phyloP scores from a whole-genome alignment of 2,329 filamentous ascomycete species.

The Atkinsonella texensis region DNA sequence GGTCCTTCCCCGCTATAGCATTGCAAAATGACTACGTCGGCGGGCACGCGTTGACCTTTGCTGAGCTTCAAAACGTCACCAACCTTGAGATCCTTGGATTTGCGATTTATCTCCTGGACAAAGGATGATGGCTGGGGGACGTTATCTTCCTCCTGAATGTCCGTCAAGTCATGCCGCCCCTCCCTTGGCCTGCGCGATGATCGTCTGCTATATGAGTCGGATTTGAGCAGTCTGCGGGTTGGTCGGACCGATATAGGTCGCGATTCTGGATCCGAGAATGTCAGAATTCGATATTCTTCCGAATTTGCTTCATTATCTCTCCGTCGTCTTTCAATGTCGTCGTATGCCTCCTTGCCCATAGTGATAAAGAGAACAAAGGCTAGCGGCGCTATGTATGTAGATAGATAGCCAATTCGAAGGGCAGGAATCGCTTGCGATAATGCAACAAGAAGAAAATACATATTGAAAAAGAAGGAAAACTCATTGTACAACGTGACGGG shows the following conservation, averaged over 20 bases:
- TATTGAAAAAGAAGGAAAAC: constrained; percentile 99
- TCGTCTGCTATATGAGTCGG: constrained; percentile 19
- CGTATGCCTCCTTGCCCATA: constrained; percentile 87
- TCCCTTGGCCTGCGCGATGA: constrained; percentile 19
- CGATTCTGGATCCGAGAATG: constrained; percentile 48
- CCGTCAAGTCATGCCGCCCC: constrained; percentile 34
- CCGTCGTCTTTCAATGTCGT: constrained; percentile 76
- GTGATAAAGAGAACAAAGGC: constrained; percentile 88
- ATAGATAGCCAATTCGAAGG: constrained; percentile 84
- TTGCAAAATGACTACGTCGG: constrained; percentile 87
- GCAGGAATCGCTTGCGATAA: constrained; percentile 85
- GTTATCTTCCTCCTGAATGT: constrained; percentile 60
- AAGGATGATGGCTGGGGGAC: constrained; percentile 31
- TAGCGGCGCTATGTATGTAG: constrained; percentile 85
- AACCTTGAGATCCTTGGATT: constrained; percentile 79
- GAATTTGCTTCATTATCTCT: constrained; percentile 92
- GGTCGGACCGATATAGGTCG: constrained; percentile 26
- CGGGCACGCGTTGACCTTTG: constrained; percentile 87
- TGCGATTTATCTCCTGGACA: constrained; percentile 59
- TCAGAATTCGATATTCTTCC: constrained; percentile 70
- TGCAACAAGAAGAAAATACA: constrained; percentile 94
- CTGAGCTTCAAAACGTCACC: constrained; percentile 88
- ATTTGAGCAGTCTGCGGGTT: constrained; percentile 30
- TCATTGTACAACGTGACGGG: constrained; percentile 95
- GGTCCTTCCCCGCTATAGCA: constrained; percentile 51